Conservation (phyloP, 768 basidiomycete genomes). For the Suillus cothurnatus region DNA sequence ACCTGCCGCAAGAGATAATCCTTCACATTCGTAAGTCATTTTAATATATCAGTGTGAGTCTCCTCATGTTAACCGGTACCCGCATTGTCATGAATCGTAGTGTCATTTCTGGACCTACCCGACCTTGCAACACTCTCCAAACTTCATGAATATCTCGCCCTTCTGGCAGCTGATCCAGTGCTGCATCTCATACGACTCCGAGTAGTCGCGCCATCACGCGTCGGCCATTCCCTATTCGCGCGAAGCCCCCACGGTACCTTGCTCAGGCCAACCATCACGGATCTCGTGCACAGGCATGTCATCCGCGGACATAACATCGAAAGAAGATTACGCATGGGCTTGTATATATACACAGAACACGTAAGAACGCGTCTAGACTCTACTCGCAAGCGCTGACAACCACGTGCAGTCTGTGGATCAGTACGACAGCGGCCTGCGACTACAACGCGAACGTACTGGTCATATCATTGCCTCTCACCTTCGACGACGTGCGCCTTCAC, state of each 20-base stretch:
- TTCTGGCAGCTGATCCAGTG: conserved; percentile 60
- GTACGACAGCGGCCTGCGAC: conserved; percentile 58
- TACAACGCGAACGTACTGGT: conserved; percentile 57
- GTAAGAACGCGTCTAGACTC: conserved; percentile 41
- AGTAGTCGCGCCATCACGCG: conserved; percentile 66
- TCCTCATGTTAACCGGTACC: neutral
- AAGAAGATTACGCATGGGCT: conserved; percentile 64
- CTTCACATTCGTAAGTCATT: conserved; percentile 57
- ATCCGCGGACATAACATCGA: conserved; percentile 70
- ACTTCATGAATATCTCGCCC: conserved; percentile 47
- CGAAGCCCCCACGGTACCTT: conserved; percentile 54
- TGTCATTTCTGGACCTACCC: conserved; percentile 73
- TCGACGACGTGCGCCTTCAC: conserved; percentile 44
- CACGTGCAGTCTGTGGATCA: conserved; percentile 59
- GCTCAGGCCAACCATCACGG: conserved; percentile 64
- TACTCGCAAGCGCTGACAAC: neutral
- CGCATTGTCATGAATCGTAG: conserved; percentile 33
- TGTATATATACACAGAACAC: conserved; percentile 62
- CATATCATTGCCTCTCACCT: conserved; percentile 57
- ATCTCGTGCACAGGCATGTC: conserved; percentile 70
- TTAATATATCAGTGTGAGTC: too few species aligned
- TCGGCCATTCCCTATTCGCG: conserved; percentile 67
- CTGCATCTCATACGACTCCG: conserved; percentile 63
- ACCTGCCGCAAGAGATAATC: conserved; percentile 57
- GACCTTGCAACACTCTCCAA: conserved; percentile 60